Evolutionary conservation across 75 land plant genomes (phyloP).

Genomic region (Isoetes taiwanensis): DNA sequence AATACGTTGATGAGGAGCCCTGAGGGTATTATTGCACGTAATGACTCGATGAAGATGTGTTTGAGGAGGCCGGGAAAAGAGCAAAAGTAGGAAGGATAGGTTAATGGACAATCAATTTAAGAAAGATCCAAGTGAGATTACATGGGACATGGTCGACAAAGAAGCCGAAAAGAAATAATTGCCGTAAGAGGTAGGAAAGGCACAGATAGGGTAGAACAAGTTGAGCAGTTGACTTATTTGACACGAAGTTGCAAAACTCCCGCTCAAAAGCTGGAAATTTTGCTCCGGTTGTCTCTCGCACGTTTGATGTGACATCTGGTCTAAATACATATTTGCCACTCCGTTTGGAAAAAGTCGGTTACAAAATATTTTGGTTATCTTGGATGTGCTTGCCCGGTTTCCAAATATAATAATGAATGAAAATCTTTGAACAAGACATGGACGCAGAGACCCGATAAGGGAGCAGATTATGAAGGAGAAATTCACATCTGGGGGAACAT

Average conservation of each 20-base stretch:
- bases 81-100: constrained; percentile 36
- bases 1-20: constrained; percentile 20
- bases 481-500: constrained; percentile 82
- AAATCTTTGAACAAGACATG: constrained; percentile 41
- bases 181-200: constrained; percentile 77
- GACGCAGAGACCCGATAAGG: constrained; percentile 81
- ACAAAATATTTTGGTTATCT: constrained; percentile 42
- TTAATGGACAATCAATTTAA: constrained; percentile 51
- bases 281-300: constrained; percentile 71
- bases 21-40: constrained; percentile 9
- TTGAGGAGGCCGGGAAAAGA: constrained; percentile 42
- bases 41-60: too few relatives aligned
- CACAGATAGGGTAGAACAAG: constrained; percentile 65
- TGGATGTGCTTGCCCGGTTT: constrained; percentile 64
- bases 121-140: constrained; percentile 74
- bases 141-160: constrained; percentile 88
- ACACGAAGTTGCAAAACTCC: constrained; percentile 71
- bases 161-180: constrained; percentile 71
- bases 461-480: constrained; percentile 48
- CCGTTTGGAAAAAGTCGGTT: constrained; percentile 74
- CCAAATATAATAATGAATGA: constrained; percentile 69
- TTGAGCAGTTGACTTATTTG: constrained; percentile 70
- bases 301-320: constrained; percentile 74
- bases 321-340: constrained; percentile 78
- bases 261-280: constrained; percentile 77